Evolutionary conservation across 2,329 filamentous ascomycete genomes (phyloP).

Genomic region (Trichophyton mentagrophytes): DNA sequence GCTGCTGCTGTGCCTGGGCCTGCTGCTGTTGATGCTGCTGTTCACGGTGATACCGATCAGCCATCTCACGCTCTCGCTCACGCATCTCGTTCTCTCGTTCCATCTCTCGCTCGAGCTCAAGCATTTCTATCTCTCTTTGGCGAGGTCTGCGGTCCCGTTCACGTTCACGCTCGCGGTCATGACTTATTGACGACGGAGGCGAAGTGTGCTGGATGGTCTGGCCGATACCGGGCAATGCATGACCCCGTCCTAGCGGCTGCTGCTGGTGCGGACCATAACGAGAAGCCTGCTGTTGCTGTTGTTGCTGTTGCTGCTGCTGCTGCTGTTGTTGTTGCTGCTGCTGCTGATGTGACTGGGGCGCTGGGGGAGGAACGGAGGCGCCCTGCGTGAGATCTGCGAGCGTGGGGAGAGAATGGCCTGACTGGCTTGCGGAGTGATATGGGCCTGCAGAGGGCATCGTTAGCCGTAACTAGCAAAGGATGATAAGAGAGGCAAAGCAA

Average conservation of each 20-base stretch:
- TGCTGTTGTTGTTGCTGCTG: constrained; percentile 23
- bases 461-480: background rate
- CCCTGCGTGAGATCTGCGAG: constrained; percentile 36
- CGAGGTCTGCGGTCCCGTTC: constrained; percentile 39
- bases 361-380: constrained; percentile 23
- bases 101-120: constrained; percentile 31
- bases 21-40: constrained; percentile 36
- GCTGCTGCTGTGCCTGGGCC: background rate
- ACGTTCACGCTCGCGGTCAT: constrained; percentile 32
- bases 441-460: constrained; percentile 20
- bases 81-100: constrained; percentile 43
- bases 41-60: constrained; percentile 55
- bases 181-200: constrained; percentile 28
- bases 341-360: constrained; percentile 29
- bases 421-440: constrained; percentile 31
- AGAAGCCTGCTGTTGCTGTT: constrained; percentile 24
- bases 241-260: constrained; percentile 24
- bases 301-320: constrained; percentile 15
- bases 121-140: constrained; percentile 39
- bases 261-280: constrained; percentile 33
- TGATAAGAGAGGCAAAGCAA: background rate
- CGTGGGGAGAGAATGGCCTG: constrained; percentile 35
- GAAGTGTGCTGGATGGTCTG: constrained; percentile 33
- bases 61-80: constrained; percentile 37
- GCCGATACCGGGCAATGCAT: constrained; percentile 30